These are phyloP conservation scores for Sporothrix mexicana DNA, from an alignment of 2,329 filamentous ascomycete genomes.

Conservation along the genomic window DNA sequence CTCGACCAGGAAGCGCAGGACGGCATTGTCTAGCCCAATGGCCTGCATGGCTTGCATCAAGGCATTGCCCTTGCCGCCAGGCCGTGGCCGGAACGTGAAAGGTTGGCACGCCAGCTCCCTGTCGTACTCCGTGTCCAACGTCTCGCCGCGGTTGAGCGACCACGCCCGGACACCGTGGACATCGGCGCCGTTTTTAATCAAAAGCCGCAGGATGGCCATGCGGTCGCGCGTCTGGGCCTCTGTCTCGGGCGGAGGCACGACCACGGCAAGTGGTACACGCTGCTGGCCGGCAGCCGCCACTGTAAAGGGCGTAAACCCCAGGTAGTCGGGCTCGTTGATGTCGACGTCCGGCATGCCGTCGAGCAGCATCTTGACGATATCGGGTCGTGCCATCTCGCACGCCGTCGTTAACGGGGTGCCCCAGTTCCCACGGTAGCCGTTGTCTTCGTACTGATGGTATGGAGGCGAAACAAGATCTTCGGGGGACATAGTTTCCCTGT, in stretches of 20 bases:
- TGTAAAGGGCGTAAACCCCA: not conserved
- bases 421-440: not conserved
- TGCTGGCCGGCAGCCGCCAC: conserved; percentile 1
- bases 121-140: not conserved
- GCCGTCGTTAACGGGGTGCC: not conserved
- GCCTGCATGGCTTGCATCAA: not conserved
- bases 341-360: not conserved
- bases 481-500: not conserved
- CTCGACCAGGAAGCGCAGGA: not conserved
- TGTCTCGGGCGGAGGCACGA: not conserved
- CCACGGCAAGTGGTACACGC: not conserved
- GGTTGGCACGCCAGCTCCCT: not conserved
- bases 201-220: not conserved
- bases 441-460: not conserved
- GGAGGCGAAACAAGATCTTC: not conserved
- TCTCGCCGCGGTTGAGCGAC: not conserved
- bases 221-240: not conserved
- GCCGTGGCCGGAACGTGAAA: not conserved
- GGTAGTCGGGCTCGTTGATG: not conserved
- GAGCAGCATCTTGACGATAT: not conserved
- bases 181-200: not conserved
- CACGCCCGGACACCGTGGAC: not conserved
- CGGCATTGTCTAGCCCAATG: not conserved
- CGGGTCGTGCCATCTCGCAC: not conserved
- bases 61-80: not conserved